Percentiles rank a stretch among this genome's conserved stretches.
phyloP scores from a whole-genome alignment of 208 protist species.

The Trypanosoma boissoni region DNA sequence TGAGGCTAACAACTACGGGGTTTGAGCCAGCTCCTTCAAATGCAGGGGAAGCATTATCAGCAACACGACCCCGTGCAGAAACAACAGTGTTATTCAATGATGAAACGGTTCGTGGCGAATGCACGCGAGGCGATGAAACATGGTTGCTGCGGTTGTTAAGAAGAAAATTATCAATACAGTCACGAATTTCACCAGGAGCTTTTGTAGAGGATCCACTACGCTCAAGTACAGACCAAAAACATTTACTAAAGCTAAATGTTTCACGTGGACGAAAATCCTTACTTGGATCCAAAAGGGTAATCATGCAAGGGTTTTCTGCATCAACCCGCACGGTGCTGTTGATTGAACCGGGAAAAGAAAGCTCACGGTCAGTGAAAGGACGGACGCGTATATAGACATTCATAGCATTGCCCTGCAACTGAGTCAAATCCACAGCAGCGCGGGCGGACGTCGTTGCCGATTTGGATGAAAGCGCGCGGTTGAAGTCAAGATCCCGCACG shows the following conservation, averaged over 20 bases:
- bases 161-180: constrained; percentile 42
- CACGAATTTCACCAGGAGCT: constrained; percentile 22
- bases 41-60: neutral
- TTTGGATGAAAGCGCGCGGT: constrained; percentile 9
- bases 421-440: constrained; percentile 9
- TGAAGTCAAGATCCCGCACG: constrained; percentile 19
- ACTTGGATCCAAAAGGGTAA: constrained; percentile 69
- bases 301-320: constrained; percentile 53
- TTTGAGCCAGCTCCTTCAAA: constrained; percentile 48
- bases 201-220: constrained; percentile 1
- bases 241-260: constrained; percentile 70
- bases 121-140: constrained; percentile 22
- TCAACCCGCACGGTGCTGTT: constrained; percentile 78
- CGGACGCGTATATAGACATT: constrained; percentile 86
- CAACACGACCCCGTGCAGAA: constrained; percentile 11
- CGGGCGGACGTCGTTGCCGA: constrained; percentile 11
- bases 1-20: constrained; percentile 40
- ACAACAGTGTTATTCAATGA: constrained; percentile 3
- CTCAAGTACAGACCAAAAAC: constrained; percentile 83
- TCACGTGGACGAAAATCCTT: constrained; percentile 49
- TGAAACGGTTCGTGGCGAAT: too few species aligned
- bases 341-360: constrained; percentile 26
- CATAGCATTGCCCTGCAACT: constrained; percentile 60
- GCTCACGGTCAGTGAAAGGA: constrained; percentile 82
- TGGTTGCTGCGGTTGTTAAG: constrained; percentile 35